Evolutionary conservation across 495 filamentous ascomycete genomes (phyloP).

Genomic region (Aspergillus campestris): DNA sequence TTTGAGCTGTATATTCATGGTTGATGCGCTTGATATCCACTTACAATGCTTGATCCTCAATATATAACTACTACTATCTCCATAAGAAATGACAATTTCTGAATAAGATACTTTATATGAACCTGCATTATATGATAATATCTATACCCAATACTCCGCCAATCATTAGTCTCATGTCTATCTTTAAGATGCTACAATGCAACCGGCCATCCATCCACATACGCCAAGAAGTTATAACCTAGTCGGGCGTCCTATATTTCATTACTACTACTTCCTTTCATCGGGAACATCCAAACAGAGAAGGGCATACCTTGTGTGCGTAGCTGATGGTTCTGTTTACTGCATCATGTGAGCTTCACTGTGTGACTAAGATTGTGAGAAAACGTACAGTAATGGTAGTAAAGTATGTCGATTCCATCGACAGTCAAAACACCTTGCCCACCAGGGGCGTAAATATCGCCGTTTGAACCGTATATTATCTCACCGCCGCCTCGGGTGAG

Average conservation of each 20-base stretch:
- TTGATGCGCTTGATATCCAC: too few species aligned
- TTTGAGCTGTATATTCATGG: too few species aligned
- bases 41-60: too few species aligned
- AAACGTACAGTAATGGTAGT: conserved; percentile 40
- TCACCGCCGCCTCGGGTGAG: conserved; percentile 36
- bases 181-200: conserved; percentile 4
- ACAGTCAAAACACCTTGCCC: conserved; percentile 34
- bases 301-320: conserved; percentile 27
- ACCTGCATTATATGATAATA: too few species aligned
- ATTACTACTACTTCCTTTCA: conserved; percentile 1
- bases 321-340: conserved; percentile 36
- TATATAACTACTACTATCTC: too few species aligned
- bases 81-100: too few species aligned
- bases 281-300: background rate
- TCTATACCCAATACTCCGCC: too few species aligned
- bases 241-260: conserved; percentile 31
- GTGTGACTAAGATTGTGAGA: background rate
- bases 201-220: conserved; percentile 39
- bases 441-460: conserved; percentile 39
- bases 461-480: conserved; percentile 38
- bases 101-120: too few species aligned
- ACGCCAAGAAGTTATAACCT: conserved; percentile 34
- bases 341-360: conserved; percentile 5
- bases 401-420: conserved; percentile 30
- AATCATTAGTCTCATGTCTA: too few species aligned